Evolutionary conservation across 495 filamentous ascomycete species (phyloP).

Genomic region (Amorphotheca resinae): DNA sequence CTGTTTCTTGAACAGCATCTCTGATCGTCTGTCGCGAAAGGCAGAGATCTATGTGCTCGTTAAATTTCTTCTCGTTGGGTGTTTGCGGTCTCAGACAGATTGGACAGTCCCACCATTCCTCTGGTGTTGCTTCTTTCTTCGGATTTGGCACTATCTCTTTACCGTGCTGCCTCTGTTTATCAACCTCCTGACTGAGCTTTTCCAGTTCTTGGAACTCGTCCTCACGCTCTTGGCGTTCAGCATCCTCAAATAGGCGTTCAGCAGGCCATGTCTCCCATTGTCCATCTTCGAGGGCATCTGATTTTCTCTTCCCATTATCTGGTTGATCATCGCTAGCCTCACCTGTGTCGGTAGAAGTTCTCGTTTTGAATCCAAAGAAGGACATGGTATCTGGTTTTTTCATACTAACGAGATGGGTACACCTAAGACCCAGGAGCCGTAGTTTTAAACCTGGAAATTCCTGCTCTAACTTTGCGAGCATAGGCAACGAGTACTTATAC

Average conservation of each 20-base stretch:
- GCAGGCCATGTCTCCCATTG: conserved; percentile 54
- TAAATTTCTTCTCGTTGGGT: conserved; percentile 69
- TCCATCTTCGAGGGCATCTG: conserved; percentile 6
- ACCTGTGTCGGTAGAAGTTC: neutral
- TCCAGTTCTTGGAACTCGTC: conserved; percentile 55
- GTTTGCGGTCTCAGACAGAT: conserved; percentile 65
- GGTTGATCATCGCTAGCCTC: conserved; percentile 6
- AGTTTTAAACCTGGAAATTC: conserved; percentile 74
- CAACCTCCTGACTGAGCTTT: conserved; percentile 47
- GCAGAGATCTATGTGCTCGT: conserved; percentile 90
- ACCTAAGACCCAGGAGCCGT: conserved; percentile 77
- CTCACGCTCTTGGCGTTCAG: conserved; percentile 43
- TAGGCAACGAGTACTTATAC: conserved; percentile 68
- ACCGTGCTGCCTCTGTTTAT: conserved; percentile 28
- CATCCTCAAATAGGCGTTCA: conserved; percentile 55
- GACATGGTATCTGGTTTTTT: conserved; percentile 59
- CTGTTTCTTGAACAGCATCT: conserved; percentile 53
- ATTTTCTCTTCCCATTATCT: conserved; percentile 15
- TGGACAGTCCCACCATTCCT: conserved; percentile 69
- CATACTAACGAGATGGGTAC: conserved; percentile 74
- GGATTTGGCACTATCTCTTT: conserved; percentile 40
- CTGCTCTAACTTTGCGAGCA: conserved; percentile 73
- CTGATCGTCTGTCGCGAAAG: conserved; percentile 76
- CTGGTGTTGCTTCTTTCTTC: conserved; percentile 19
- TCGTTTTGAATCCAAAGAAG: conserved; percentile 57